A percentile compares a stretch with the other conserved stretches of the same genome.
Evolutionary conservation across 208 protist species (phyloP).

Genomic region (Leishmania guyanensis): DNA sequence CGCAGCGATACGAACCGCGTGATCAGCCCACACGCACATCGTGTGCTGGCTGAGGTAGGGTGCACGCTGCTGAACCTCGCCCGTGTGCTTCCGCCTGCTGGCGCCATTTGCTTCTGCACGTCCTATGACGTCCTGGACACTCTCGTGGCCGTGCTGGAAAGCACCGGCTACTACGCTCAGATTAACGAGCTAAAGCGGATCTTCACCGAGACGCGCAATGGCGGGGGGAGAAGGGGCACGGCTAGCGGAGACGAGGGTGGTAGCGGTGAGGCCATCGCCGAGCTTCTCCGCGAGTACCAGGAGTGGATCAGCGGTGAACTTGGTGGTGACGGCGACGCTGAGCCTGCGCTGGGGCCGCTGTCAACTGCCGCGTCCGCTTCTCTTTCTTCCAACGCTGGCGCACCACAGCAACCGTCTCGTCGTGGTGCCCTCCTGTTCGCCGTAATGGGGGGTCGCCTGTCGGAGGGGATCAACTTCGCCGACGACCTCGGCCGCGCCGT

Average conservation of each 20-base stretch:
- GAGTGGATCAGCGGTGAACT: constrained; percentile 40
- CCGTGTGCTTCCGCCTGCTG: constrained; percentile 88
- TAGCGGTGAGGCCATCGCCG: constrained; percentile 24
- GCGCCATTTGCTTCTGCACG: constrained; percentile 95
- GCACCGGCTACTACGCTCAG: constrained; percentile 44
- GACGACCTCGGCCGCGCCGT: constrained; percentile 95
- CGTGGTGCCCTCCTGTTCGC: constrained; percentile 92
- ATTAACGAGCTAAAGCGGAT: constrained; percentile 83
- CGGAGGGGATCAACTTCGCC: constrained; percentile 98
- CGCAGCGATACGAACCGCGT: neutral
- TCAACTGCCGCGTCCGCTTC: neutral
- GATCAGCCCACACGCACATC: constrained; percentile 8
- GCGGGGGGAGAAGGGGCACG: neutral
- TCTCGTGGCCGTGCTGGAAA: constrained; percentile 47
- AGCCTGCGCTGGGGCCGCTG: too few species aligned
- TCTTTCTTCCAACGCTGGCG: neutral
- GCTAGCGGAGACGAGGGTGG: neutral
- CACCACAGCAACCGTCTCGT: neutral
- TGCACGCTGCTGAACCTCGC: constrained; percentile 85
- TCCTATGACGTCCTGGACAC: constrained; percentile 88
- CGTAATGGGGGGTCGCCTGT: constrained; percentile 97
- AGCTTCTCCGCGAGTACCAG: constrained; percentile 62
- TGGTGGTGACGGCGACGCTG: neutral
- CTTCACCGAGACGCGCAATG: constrained; percentile 72
- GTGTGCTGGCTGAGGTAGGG: constrained; percentile 62